Percentiles rank a stretch among this genome's conserved stretches.
Evolutionary conservation across 1,139 yeast genomes (phyloP).

Genomic region (Saccharomycopsis hybrid): DNA sequence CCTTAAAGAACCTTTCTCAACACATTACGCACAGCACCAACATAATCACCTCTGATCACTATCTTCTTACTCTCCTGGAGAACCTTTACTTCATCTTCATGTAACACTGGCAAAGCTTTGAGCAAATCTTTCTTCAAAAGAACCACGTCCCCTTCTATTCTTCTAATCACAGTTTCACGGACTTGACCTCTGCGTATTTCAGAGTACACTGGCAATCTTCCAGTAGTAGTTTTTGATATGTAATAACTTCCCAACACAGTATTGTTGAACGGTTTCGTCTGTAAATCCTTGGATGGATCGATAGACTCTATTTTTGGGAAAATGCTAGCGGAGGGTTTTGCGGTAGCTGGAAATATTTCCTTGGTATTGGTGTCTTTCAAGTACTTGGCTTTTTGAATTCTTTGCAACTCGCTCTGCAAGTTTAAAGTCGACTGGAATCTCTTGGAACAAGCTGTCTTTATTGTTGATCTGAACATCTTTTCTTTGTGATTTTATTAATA

Average conservation of each 20-base stretch:
- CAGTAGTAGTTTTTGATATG: slow-evolving; percentile 42
- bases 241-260: slow-evolving; percentile 7
- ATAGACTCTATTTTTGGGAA: slow-evolving; percentile 18
- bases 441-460: background rate
- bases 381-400: slow-evolving; percentile 13
- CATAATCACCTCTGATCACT: slow-evolving; percentile 56
- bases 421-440: slow-evolving; percentile 12
- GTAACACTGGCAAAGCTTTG: slow-evolving; percentile 38
- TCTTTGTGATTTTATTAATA: too few relatives aligned
- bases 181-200: slow-evolving; percentile 46
- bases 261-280: slow-evolving; percentile 5
- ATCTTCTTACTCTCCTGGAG: slow-evolving; percentile 29
- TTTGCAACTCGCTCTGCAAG: slow-evolving; percentile 15
- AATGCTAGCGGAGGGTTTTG: slow-evolving; percentile 4
- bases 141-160: slow-evolving; percentile 53
- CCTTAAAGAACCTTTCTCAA: background rate
- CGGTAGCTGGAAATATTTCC: slow-evolving; percentile 7
- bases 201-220: slow-evolving; percentile 66
- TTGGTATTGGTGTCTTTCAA: slow-evolving; percentile 5
- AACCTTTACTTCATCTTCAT: slow-evolving; percentile 39
- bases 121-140: slow-evolving; percentile 56
- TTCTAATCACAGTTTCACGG: slow-evolving; percentile 55
- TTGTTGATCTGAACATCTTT: background rate
- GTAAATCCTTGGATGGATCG: slow-evolving; percentile 12
- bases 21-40: slow-evolving; percentile 30